A percentile compares a stretch with the other conserved stretches of the same genome.
Evolutionary conservation across 345 rosid genomes (phyloP).

Genomic region (Pistacia atlantica): DNA sequence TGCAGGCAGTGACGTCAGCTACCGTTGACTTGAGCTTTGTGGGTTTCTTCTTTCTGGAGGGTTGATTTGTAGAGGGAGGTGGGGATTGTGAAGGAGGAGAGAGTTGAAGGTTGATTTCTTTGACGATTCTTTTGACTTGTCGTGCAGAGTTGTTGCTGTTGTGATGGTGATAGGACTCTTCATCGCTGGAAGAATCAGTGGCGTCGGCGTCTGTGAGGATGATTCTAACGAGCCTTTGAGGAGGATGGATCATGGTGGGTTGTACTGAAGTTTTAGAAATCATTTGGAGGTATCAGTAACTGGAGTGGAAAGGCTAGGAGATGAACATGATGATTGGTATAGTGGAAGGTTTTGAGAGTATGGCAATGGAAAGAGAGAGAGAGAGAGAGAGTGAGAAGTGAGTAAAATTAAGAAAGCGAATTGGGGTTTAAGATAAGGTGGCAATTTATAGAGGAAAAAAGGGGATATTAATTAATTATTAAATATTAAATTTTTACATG

Average conservation of each 20-base stretch:
- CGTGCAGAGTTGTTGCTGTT: neutral
- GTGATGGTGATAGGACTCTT: neutral
- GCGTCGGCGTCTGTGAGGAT: constrained; percentile 51
- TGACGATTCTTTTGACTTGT: constrained; percentile 45
- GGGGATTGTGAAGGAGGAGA: neutral
- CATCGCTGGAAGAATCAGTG: constrained; percentile 52
- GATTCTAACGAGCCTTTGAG: constrained; percentile 27
- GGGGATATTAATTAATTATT: too few species aligned
- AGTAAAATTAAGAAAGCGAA: too few species aligned
- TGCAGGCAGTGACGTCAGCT: constrained; percentile 20
- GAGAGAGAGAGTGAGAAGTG: neutral
- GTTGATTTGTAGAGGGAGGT: neutral
- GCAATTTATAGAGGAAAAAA: too few species aligned
- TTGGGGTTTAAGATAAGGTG: too few species aligned
- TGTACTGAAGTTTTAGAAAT: neutral
- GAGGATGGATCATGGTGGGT: neutral
- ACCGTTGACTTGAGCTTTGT: neutral
- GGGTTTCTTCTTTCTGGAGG: constrained; percentile 6
- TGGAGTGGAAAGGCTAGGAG: too few species aligned
- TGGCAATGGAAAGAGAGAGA: neutral
- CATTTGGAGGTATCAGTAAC: neutral
- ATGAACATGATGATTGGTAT: too few species aligned
- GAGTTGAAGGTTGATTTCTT: constrained; percentile 30
- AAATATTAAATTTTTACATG: too few species aligned
- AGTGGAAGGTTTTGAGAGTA: too few species aligned